Evolutionary conservation across 2,329 filamentous ascomycete species (phyloP).

Genomic region (Colletotrichum lupini): DNA sequence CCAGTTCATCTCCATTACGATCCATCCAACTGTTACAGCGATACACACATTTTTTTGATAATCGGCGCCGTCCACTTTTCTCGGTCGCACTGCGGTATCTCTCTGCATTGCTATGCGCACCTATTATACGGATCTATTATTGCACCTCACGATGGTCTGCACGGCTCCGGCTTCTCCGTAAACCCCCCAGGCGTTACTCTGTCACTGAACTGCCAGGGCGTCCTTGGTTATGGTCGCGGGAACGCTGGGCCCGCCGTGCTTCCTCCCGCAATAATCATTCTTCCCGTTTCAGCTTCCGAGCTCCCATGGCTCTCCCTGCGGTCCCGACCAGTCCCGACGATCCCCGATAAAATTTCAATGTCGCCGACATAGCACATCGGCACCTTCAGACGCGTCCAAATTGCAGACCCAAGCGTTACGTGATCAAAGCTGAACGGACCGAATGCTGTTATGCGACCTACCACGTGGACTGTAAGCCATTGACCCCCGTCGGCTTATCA

Average conservation of each 20-base stretch:
- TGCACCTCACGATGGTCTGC: constrained; percentile 4
- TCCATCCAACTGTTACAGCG: not conserved
- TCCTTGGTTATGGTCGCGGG: not conserved
- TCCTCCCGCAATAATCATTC: constrained; percentile 1
- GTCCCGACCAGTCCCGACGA: not conserved
- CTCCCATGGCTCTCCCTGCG: not conserved
- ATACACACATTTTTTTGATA: not conserved
- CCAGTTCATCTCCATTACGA: constrained; percentile 1
- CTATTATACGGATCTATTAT: not conserved
- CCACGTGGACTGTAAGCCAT: constrained; percentile 51
- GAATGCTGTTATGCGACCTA: constrained; percentile 28
- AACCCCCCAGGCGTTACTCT: not conserved
- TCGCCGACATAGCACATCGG: not conserved
- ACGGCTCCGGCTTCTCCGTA: not conserved
- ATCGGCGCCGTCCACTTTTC: constrained; percentile 19
- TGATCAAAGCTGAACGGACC: constrained; percentile 3
- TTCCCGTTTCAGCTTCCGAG: constrained; percentile 20
- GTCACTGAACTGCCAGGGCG: not conserved
- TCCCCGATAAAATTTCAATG: not conserved
- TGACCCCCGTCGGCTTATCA: constrained; percentile 50
- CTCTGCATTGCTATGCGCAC: constrained; percentile 21
- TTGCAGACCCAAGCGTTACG: not conserved
- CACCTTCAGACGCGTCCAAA: constrained; percentile 4
- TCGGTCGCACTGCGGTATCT: constrained; percentile 30
- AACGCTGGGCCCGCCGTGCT: constrained; percentile 7